Percentiles rank a stretch among this genome's conserved stretches.
These are phyloP conservation scores for Aspergillus puulaauensis DNA, from an alignment of 2,329 filamentous ascomycete species.

Conservation along the genomic window DNA sequence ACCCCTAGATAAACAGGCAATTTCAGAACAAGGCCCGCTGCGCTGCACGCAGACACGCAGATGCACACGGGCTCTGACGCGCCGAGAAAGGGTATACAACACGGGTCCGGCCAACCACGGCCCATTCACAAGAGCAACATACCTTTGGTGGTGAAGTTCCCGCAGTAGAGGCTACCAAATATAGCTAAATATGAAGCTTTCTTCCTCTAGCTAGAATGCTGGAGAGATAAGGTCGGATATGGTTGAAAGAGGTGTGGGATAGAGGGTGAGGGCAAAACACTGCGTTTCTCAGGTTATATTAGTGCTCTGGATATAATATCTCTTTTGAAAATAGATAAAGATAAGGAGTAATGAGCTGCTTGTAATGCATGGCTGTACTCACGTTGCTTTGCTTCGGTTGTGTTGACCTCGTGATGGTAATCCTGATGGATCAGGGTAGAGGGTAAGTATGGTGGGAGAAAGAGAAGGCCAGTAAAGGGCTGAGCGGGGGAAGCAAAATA, in stretches of 20 bases:
- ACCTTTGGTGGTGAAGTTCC: background rate
- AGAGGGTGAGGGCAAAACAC: background rate
- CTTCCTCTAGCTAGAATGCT: background rate
- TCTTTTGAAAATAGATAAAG: background rate
- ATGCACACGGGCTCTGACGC: background rate
- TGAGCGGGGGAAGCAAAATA: background rate
- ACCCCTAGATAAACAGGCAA: background rate
- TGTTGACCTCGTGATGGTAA: background rate
- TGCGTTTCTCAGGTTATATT: background rate
- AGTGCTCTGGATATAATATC: background rate
- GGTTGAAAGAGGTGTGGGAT: background rate
- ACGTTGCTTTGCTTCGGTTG: background rate
- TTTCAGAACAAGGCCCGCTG: background rate
- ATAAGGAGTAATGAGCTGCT: background rate
- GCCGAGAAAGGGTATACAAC: conserved; percentile 5
- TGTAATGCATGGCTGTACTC: background rate
- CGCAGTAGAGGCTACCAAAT: no score
- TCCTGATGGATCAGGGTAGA: background rate
- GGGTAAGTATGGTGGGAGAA: background rate
- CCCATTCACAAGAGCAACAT: background rate
- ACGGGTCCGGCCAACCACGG: background rate
- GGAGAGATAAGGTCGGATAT: background rate
- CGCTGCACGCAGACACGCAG: no score
- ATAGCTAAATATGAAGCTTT: background rate
- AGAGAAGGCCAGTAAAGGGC: background rate